Evolutionary conservation across 352 stramenopile genomes (phyloP).

Genomic region (Phytophthora chlamydospora): DNA sequence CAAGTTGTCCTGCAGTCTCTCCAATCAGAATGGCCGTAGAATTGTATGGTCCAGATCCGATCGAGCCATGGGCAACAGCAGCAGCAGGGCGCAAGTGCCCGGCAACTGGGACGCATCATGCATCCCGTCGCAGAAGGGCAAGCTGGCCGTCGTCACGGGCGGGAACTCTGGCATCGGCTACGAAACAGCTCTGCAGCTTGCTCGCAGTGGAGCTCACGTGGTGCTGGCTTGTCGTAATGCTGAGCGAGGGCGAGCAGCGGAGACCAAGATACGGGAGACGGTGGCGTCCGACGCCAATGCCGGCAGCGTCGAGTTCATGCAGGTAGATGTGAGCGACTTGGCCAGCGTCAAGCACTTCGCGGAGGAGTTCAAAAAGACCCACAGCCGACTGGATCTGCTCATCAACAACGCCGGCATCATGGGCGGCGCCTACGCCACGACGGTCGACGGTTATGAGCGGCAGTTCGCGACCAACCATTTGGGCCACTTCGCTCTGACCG

Average conservation of each 20-base stretch:
- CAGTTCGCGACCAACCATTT: slow-evolving; percentile 79
- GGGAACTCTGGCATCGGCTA: slow-evolving; percentile 31
- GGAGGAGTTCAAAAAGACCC: slow-evolving; percentile 33
- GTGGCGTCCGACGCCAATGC: neutral
- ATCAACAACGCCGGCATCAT: slow-evolving; percentile 76
- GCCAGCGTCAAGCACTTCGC: slow-evolving; percentile 53
- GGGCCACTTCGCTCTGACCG: slow-evolving; percentile 61
- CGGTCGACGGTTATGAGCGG: slow-evolving; percentile 50
- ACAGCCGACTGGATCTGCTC: slow-evolving; percentile 53
- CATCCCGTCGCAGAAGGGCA: slow-evolving; percentile 21
- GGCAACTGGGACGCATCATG: slow-evolving; percentile 9
- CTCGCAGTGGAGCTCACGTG: slow-evolving; percentile 31
- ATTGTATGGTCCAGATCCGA: neutral
- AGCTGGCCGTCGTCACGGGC: slow-evolving; percentile 22
- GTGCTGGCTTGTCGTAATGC: slow-evolving; percentile 36
- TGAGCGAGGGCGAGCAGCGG: slow-evolving; percentile 6
- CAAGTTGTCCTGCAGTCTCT: too few relatives aligned
- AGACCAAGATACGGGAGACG: slow-evolving; percentile 13
- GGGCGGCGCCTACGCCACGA: slow-evolving; percentile 40
- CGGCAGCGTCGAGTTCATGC: slow-evolving; percentile 56
- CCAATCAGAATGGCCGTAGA: neutral
- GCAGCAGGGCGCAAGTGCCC: slow-evolving; percentile 5
- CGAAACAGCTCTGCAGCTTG: slow-evolving; percentile 25
- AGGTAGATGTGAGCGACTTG: slow-evolving; percentile 51
- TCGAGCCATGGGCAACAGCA: slow-evolving; percentile 1